Evolutionary conservation across 2,329 filamentous ascomycete species (phyloP).

Genomic region (Macrophomina phaseolina): DNA sequence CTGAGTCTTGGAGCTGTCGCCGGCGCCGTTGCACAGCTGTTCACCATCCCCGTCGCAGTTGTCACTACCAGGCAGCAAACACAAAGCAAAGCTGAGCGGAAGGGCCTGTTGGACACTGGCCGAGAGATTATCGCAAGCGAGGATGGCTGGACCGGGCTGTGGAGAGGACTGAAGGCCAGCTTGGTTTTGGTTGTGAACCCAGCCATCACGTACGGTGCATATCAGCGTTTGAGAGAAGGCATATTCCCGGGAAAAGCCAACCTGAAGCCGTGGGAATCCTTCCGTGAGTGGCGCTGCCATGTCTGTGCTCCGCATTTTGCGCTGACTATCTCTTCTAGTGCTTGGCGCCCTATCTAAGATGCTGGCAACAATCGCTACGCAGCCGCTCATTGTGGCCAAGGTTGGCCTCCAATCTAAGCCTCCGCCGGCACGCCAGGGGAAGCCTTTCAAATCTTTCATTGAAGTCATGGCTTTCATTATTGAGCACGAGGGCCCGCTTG

Average conservation of each 20-base stretch:
- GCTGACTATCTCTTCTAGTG: conserved; percentile 58
- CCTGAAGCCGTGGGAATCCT: conserved; percentile 85
- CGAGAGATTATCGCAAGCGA: conserved; percentile 88
- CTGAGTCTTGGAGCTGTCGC: conserved; percentile 84
- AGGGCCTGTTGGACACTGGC: conserved; percentile 85
- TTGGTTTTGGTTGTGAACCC: conserved; percentile 95
- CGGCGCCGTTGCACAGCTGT: conserved; percentile 89
- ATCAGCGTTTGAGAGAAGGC: conserved; percentile 81
- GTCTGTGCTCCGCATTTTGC: background rate
- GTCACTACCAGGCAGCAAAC: conserved; percentile 97
- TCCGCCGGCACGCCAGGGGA: conserved; percentile 80
- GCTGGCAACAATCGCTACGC: conserved; percentile 87
- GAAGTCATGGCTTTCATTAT: conserved; percentile 97
- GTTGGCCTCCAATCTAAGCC: conserved; percentile 94
- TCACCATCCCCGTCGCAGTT: conserved; percentile 95
- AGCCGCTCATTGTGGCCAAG: conserved; percentile 96
- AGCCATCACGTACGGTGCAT: conserved; percentile 96
- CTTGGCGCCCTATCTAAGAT: conserved; percentile 93
- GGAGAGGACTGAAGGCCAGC: conserved; percentile 95
- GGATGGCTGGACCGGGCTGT: conserved; percentile 86
- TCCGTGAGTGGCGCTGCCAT: conserved; percentile 67
- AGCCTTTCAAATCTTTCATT: conserved; percentile 89
- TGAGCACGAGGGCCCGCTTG: conserved; percentile 79
- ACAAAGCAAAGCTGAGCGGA: conserved; percentile 80
- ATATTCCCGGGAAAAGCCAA: conserved; percentile 78